Evolutionary conservation across 129 eudicot genomes (phyloP), one percentile per base, ranked within the genome.

Genomic region (Deinandra increscens): DNA sequence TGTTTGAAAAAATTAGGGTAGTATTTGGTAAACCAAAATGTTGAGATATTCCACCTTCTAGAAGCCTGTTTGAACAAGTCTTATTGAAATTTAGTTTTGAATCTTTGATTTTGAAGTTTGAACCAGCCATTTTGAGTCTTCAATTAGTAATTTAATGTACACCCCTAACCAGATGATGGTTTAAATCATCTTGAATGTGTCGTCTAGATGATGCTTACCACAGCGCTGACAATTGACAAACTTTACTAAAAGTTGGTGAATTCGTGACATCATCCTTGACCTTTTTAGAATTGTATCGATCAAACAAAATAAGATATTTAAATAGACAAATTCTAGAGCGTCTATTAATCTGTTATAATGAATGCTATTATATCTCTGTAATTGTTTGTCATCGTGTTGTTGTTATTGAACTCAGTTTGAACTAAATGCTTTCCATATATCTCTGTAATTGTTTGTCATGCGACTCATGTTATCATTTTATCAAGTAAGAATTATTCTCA

Each of bases 1-100:
- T 60, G 45, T 49, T 76, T 69, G 55, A 60, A 68, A 22, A 60
- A 68, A 22, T 48, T 69, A 69, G 75, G 75, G 37, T 41, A 69
- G 15, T 31, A 45, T 75, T 75, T 42, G 79, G 74, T 75, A 54
- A 75, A 23, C 8, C 36, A 46, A 23, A 39, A 55, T 19, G n/a
- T 66, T 5, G 17, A 54, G 42, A 60, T 11, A 43, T 64, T 69
- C 38, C 19, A 26, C 37, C 71, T 51, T 77, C 46, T 77, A 20
- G 76, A 77, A 39, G 66, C 51, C 19, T 34, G 44, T 41, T 75
- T 53, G 66, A 76, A 76, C 22, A 23, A 60, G 43, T 51, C 64
- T 41, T 68, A 42, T 36, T 68, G 15, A 48, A 60, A 48, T 31
- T 68, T 48, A 13, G 46, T 46, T 18, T 58, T 55, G 61, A 55